These are phyloP conservation scores for Fonsecaea monophora DNA, from an alignment of 2,329 filamentous ascomycete species.

Conservation along the genomic window DNA sequence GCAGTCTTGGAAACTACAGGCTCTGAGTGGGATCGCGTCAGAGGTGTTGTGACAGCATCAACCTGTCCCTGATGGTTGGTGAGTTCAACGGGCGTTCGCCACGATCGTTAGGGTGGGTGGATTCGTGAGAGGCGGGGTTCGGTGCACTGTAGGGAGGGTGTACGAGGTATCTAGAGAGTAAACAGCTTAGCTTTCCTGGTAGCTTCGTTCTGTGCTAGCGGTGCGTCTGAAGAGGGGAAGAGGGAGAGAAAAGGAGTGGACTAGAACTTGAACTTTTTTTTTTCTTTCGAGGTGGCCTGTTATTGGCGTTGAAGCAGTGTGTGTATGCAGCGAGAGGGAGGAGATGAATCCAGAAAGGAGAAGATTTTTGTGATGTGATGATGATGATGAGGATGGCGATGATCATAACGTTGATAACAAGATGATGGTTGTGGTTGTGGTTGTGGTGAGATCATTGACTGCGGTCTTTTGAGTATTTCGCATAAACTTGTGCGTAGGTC, in stretches of 20 bases:
- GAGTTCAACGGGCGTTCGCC: slow-evolving; percentile 5
- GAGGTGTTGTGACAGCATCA: slow-evolving; percentile 1
- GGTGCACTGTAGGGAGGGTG: neutral
- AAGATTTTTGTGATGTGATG: no score
- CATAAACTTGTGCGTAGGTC: no score
- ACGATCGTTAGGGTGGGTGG: neutral
- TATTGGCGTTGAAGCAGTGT: no score
- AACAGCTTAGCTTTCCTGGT: neutral
- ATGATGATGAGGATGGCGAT: no score
- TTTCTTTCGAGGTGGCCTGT: no score
- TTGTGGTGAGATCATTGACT: neutral
- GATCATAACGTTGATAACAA: no score
- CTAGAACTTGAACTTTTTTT: neutral
- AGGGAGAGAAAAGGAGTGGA: neutral
- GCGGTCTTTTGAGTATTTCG: neutral
- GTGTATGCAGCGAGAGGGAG: no score
- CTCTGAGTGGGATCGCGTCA: neutral
- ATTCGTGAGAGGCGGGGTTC: neutral
- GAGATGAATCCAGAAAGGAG: neutral
- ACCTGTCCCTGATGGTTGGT: neutral
- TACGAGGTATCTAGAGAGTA: neutral
- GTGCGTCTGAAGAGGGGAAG: neutral
- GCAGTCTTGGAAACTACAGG: neutral
- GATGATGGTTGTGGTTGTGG: no score
- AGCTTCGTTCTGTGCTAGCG: neutral